Base-by-base conservation (phyloP, 768 basidiomycete species). In the Boletellus ananiceps region DNA sequence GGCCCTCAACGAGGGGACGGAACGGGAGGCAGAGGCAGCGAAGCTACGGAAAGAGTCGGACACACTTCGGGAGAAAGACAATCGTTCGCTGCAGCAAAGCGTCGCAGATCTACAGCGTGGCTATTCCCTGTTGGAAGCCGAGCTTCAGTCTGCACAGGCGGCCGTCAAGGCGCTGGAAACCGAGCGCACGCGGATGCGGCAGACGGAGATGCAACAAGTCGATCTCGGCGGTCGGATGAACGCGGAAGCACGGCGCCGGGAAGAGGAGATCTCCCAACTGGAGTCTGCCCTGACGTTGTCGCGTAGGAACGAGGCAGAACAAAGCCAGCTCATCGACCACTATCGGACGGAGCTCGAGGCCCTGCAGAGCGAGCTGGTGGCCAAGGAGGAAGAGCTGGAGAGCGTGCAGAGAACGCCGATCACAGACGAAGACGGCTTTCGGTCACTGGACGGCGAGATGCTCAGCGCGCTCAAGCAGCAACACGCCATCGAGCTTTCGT, bases 401-500 rank as follows among this genome's bases (percentile, higher is more conserved):
- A 75, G 71, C 34, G 72, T 86, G 12, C 70, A 66, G 36, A 69
- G 69, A 32, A 69, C 77, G 21, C 71, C 75, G 23, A 68, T 77
- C 2, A 60, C 70, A 0, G 61, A 64, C n/a, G 62, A 36, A 7
- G 49, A 71, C 3, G 64, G 63, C 2, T 66, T 77, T 25, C 76
- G 75, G 40, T 83, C 84, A 23, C 70, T 91, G 32, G 83, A 87
- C 67, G 79, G 80, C 58, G 90, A 92, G 69, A 77, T 91, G 71
- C 65, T 89, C 16, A 77, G 79, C 49, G 79, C 83, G 21, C 67
- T 87, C 31, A 75, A 58, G 40, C 86, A 91, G 59, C 86, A 89
- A 55, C 86, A 91, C 58, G 75, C 79, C 12, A 77, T 94, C 49
- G 90, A 92, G 50, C 74, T 93, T 7, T 93, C 90, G 32, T 72